Conservation (phyloP, 2,329 filamentous ascomycete genomes). For the Phialophora chinensis region DNA sequence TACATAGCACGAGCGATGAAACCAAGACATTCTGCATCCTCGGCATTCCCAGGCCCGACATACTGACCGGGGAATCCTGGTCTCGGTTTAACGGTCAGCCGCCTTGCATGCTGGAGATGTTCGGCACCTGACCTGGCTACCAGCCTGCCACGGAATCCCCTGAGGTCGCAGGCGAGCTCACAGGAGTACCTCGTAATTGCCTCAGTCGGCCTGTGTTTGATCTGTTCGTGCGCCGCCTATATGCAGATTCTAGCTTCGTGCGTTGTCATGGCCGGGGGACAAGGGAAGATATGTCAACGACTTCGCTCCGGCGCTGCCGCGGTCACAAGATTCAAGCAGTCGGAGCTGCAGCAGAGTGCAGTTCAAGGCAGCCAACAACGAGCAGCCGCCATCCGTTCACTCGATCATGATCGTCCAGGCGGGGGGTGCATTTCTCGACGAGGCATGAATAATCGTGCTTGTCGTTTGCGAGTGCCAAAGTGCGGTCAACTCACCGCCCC, state of each 20-base stretch:
- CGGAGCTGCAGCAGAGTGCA: conserved; percentile 10
- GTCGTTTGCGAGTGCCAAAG: conserved; percentile 6
- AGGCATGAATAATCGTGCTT: neutral
- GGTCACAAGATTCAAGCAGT: neutral
- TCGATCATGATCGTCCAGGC: conserved; percentile 6
- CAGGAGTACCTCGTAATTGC: neutral
- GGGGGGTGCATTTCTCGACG: conserved; percentile 1
- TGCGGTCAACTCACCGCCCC: conserved; percentile 31
- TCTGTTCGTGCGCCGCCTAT: neutral
- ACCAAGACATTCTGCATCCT: conserved; percentile 15
- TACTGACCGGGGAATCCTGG: conserved; percentile 14
- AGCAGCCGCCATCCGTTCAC: neutral
- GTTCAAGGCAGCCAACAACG: conserved; percentile 23
- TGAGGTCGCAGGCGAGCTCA: neutral
- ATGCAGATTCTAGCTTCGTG: neutral
- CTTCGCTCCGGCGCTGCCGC: neutral
- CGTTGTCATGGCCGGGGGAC: neutral
- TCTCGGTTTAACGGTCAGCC: conserved; percentile 17
- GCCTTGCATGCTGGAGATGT: conserved; percentile 19
- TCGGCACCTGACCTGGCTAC: conserved; percentile 21
- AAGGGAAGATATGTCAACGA: neutral
- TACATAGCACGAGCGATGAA: conserved; percentile 13
- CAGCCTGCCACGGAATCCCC: neutral
- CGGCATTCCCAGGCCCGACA: conserved; percentile 15
- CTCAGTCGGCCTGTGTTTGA: neutral